Percentiles rank a stretch among this genome's conserved stretches.
Conservation (phyloP, 148 eudicot genomes). For the Chenopodium berlandieri region DNA sequence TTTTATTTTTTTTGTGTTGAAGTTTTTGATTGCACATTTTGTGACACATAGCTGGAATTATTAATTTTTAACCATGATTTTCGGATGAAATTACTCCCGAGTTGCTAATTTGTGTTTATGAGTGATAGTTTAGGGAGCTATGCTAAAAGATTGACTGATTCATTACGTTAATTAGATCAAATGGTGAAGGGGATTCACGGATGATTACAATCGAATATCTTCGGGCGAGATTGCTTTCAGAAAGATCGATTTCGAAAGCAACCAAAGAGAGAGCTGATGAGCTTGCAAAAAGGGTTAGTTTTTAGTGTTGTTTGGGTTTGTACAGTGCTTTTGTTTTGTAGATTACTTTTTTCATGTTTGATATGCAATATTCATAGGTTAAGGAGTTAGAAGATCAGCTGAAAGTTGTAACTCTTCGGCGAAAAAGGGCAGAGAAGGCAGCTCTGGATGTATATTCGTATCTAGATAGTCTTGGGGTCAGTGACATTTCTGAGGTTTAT, state of each 20-base stretch:
- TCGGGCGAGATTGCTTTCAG: constrained; percentile 73
- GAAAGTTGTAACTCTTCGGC: constrained; percentile 61
- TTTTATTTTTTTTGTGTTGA: too few relatives aligned
- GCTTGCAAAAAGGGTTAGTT: constrained; percentile 75
- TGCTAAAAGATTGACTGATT: not conserved
- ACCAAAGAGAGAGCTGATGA: constrained; percentile 85
- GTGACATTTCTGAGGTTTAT: constrained; percentile 59
- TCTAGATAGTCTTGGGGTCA: constrained; percentile 57
- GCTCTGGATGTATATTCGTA: constrained; percentile 64
- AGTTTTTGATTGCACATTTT: not conserved
- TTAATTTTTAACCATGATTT: too few relatives aligned
- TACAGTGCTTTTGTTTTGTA: not conserved
- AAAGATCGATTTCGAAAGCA: constrained; percentile 76
- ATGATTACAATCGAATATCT: constrained; percentile 74
- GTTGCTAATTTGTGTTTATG: not conserved
- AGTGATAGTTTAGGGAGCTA: not conserved
- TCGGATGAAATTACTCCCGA: too few relatives aligned
- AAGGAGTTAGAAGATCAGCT: constrained; percentile 76
- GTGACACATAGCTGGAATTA: too few relatives aligned
- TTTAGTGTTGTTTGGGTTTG: constrained; percentile 20
- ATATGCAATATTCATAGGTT: constrained; percentile 43
- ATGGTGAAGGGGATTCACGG: constrained; percentile 46
- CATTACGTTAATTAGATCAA: constrained; percentile 34
- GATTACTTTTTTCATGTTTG: constrained; percentile 4
- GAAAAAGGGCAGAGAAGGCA: constrained; percentile 87